A percentile compares a stretch with the other conserved stretches of the same genome.
Evolutionary conservation across 768 basidiomycete genomes (phyloP).

Genomic region (Myochromella boudieri): DNA sequence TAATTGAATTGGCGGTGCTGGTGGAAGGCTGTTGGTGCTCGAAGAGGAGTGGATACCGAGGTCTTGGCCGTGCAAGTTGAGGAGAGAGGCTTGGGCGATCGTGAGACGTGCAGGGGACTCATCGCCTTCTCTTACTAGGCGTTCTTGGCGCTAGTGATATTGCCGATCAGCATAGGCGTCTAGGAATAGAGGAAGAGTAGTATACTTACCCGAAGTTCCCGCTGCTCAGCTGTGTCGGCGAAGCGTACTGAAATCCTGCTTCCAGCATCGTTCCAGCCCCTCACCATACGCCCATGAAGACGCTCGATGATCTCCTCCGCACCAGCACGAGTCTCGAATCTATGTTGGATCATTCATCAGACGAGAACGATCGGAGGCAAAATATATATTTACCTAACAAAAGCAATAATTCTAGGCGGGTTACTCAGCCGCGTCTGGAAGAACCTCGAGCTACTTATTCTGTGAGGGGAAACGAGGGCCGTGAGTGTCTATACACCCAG

Average conservation of each 20-base stretch:
- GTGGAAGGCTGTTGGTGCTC: no score
- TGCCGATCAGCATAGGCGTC: background rate
- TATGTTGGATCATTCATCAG: slow-evolving; percentile 22
- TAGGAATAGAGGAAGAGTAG: slow-evolving; percentile 3
- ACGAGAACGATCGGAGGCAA: background rate
- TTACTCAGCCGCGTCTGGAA: slow-evolving; percentile 78
- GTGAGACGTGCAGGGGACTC: slow-evolving; percentile 64
- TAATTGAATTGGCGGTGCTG: background rate
- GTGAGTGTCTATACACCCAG: slow-evolving; percentile 47
- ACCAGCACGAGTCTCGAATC: slow-evolving; percentile 67
- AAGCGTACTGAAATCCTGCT: slow-evolving; percentile 79
- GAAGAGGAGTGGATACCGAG: slow-evolving; percentile 26
- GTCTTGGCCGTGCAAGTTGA: slow-evolving; percentile 74
- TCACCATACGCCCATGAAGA: slow-evolving; percentile 77
- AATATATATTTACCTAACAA: slow-evolving; percentile 59
- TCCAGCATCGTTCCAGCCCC: slow-evolving; percentile 76
- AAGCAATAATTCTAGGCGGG: slow-evolving; percentile 79
- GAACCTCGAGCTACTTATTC: slow-evolving; percentile 74
- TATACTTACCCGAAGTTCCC: slow-evolving; percentile 66
- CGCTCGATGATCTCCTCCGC: slow-evolving; percentile 79
- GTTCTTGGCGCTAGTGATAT: slow-evolving; percentile 55
- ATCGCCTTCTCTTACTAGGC: slow-evolving; percentile 59
- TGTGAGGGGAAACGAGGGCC: slow-evolving; percentile 66
- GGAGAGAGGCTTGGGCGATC: slow-evolving; percentile 75
- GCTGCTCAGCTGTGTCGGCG: slow-evolving; percentile 75